These are phyloP conservation scores for Heterobasidion irregulare DNA, from an alignment of 1,284 basidiomycete genomes.

Conservation along the genomic window DNA sequence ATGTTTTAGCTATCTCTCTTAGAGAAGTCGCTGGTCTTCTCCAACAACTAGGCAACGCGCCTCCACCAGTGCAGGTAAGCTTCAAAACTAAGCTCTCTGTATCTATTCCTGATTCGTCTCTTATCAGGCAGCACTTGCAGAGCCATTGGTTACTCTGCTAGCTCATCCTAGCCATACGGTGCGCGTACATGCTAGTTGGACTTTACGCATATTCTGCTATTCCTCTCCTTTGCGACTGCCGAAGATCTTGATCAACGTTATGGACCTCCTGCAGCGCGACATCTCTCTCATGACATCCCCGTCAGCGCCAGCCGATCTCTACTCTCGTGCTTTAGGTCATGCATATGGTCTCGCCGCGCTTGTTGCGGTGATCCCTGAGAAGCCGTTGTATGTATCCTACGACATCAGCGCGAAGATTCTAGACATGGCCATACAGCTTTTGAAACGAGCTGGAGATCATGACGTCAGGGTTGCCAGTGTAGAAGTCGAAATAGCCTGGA, in stretches of 20 bases:
- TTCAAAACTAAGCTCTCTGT: background rate
- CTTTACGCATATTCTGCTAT: conserved; percentile 84
- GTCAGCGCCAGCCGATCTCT: conserved; percentile 66
- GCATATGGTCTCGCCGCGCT: conserved; percentile 86
- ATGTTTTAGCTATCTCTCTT: conserved; percentile 71
- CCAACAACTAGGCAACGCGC: conserved; percentile 87
- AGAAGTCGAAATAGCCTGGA: conserved; percentile 95
- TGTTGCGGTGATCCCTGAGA: conserved; percentile 77
- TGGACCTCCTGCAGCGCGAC: conserved; percentile 81
- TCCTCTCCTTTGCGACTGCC: conserved; percentile 83
- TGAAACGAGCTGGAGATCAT: conserved; percentile 89
- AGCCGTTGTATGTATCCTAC: conserved; percentile 92
- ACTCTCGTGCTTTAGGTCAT: conserved; percentile 74
- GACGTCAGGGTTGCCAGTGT: conserved; percentile 75
- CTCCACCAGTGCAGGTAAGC: conserved; percentile 74
- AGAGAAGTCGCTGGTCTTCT: conserved; percentile 82
- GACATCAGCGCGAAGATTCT: conserved; percentile 89
- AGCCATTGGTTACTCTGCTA: conserved; percentile 81
- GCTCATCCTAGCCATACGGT: conserved; percentile 85
- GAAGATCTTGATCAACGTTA: conserved; percentile 65
- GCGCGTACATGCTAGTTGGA: conserved; percentile 81
- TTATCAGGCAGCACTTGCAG: conserved; percentile 73
- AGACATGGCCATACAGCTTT: conserved; percentile 83
- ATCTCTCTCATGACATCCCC: conserved; percentile 62
- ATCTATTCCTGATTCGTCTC: background rate